Base-by-base conservation (phyloP, 2,329 filamentous ascomycete species). In the Hypoxylon sp. region DNA sequence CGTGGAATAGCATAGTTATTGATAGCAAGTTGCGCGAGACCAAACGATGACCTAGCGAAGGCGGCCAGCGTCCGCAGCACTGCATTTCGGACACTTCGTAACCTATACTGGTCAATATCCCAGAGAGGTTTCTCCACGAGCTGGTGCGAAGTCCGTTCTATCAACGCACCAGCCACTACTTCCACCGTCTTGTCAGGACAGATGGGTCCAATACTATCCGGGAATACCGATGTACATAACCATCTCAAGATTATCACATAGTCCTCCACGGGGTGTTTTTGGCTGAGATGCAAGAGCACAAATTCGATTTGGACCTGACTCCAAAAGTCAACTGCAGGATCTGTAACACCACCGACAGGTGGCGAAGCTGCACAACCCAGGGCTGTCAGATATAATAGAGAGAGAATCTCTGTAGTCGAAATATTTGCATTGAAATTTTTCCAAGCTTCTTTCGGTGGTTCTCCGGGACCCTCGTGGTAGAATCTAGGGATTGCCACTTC, bases 1-100 rank as follows among this genome's bases (percentile, higher is more conserved):
- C 93, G 88, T 0, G 92, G 93, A 14, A 97, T 87, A 11, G 89
- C 89, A 43, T 86, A 87, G 2, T 86, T 85, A 77, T 96, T 91
- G 4, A 82, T 81, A 0, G 91, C 91, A 7, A 98, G 84, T 49
- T 91, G 87, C 23, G 83, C 77, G 1, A 87, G 85, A 7, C 91
- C 91, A 73, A 91, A 88, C 0, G 85, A 80, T n/a, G 87, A 87
- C 5, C 83, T 81, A 1, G 88, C 86, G 75, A 94, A 90, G 1
- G 85, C 82, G n/a, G 85, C 81, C 13, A 91, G 79, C 1, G 88
- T 84, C 49, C 83, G 82, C 43, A 91, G 74, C 9, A 85, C 77
- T 70, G 85, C 76, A 78, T 84, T 72, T 63, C 82, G 80, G 68
- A 85, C 78, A 14, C 78, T 76, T 48, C 75, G 77, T 41, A 83